phyloP scores from a whole-genome alignment of 2,329 filamentous ascomycete genomes.

The Colletotrichum incanum region DNA sequence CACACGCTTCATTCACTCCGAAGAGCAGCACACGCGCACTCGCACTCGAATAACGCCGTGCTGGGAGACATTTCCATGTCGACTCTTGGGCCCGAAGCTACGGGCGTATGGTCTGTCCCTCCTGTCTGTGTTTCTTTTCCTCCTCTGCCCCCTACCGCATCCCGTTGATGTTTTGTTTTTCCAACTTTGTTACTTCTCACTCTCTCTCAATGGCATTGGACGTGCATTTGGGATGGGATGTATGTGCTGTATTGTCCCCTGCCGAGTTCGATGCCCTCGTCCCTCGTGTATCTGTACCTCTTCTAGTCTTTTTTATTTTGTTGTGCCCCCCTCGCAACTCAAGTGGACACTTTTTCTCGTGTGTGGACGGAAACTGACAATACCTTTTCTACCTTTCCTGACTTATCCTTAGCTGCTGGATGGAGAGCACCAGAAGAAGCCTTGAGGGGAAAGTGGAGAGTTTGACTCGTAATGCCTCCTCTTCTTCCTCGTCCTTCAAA shows the following conservation, averaged over 20 bases:
- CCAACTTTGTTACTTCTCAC: neutral
- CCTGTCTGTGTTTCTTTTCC: slow-evolving; percentile 7
- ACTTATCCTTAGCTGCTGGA: slow-evolving; percentile 19
- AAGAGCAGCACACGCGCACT: slow-evolving; percentile 5
- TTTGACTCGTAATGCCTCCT: slow-evolving; percentile 37
- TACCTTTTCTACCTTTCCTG: slow-evolving; percentile 12
- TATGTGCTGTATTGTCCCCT: neutral
- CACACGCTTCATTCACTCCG: slow-evolving; percentile 6
- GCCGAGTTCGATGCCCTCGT: neutral
- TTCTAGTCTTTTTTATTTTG: neutral
- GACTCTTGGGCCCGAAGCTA: slow-evolving; percentile 27
- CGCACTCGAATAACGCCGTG: slow-evolving; percentile 6
- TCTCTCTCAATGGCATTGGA: neutral
- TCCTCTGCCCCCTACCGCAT: slow-evolving; percentile 10
- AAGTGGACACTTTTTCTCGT: slow-evolving; percentile 11
- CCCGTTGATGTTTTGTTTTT: slow-evolving; percentile 1
- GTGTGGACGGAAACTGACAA: slow-evolving; percentile 20
- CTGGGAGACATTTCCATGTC: slow-evolving; percentile 18
- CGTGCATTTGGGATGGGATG: slow-evolving; percentile 1
- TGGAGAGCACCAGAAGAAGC: slow-evolving; percentile 24
- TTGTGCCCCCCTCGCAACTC: neutral
- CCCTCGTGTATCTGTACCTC: slow-evolving; percentile 8
- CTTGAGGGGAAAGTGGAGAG: slow-evolving; percentile 28
- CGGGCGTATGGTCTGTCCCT: slow-evolving; percentile 12
- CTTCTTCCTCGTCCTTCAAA: neutral